Conservation (phyloP, 192 early-diverging fungal genomes). For the Borealophlyctis nickersoniae region DNA sequence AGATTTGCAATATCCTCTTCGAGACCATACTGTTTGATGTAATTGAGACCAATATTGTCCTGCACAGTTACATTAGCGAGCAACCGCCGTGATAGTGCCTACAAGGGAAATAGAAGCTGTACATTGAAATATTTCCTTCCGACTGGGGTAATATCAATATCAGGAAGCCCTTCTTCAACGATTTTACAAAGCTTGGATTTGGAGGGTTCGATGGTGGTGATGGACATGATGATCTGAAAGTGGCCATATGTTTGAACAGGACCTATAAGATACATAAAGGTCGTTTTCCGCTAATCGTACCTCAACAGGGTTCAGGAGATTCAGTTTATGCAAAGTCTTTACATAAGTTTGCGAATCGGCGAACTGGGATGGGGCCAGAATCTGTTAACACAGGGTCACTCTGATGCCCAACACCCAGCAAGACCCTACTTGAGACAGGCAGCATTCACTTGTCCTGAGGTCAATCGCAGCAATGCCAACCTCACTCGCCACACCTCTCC, state of each 20-base stretch:
- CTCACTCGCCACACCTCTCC: constrained; percentile 42
- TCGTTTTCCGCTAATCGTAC: too few relatives aligned
- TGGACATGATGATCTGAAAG: constrained; percentile 49
- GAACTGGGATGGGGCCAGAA: constrained; percentile 41
- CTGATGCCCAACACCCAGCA: too few relatives aligned
- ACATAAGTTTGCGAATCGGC: constrained; percentile 62
- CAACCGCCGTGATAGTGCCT: background rate
- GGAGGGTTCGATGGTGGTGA: constrained; percentile 44
- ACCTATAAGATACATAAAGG: too few relatives aligned
- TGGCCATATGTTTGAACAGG: too few relatives aligned
- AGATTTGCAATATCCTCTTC: constrained; percentile 43
- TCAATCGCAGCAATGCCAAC: constrained; percentile 62
- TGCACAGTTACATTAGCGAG: constrained; percentile 16
- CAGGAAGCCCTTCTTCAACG: constrained; percentile 41
- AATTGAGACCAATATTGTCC: constrained; percentile 18
- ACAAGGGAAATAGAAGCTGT: too few relatives aligned
- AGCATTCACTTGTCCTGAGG: constrained; percentile 53
- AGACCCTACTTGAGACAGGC: constrained; percentile 54
- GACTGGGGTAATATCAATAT: constrained; percentile 45
- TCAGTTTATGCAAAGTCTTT: constrained; percentile 59
- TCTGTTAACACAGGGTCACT: too few relatives aligned
- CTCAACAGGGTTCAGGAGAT: constrained; percentile 54
- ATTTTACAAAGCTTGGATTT: constrained; percentile 53
- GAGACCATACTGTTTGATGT: constrained; percentile 42
- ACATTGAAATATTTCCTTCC: constrained; percentile 60